Percentiles rank a stretch among this genome's conserved stretches.
Conservation (phyloP, 176 grass and related monocot genomes). For the Pontederia paniculata region DNA sequence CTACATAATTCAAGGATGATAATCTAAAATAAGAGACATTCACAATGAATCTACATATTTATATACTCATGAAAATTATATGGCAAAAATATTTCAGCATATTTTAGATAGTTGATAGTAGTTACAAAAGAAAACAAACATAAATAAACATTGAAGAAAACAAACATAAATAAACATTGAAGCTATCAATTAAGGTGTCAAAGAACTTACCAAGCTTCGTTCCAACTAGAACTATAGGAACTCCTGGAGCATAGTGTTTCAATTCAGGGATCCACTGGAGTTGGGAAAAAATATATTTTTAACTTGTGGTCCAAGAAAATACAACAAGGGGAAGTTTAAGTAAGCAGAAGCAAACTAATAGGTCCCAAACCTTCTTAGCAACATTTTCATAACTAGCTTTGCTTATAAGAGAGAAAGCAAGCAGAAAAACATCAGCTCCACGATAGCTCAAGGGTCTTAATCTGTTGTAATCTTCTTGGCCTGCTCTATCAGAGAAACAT, state of each 20-base stretch:
- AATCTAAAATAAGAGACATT: too few relatives aligned
- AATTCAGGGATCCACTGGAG: constrained; percentile 25
- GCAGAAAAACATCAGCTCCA: constrained; percentile 8
- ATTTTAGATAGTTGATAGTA: too few relatives aligned
- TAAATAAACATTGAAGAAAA: neutral
- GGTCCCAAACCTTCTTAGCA: constrained; percentile 1
- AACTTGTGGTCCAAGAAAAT: neutral
- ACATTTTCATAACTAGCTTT: constrained; percentile 14
- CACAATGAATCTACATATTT: too few relatives aligned
- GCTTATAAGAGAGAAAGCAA: constrained; percentile 11
- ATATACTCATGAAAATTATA: too few relatives aligned
- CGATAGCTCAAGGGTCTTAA: constrained; percentile 11
- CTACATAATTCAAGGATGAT: too few relatives aligned
- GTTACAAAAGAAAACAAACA: neutral
- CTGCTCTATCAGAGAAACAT: neutral
- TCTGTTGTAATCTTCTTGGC: constrained; percentile 13
- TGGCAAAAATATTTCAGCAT: too few relatives aligned
- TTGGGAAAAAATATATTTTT: neutral
- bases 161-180: neutral
- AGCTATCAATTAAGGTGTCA: neutral
- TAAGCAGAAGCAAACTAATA: neutral
- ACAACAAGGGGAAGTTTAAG: too few relatives aligned
- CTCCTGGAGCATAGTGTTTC: constrained; percentile 33
- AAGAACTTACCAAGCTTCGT: constrained; percentile 36
- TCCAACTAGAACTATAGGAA: constrained; percentile 37